phyloP scores from a whole-genome alignment of 805 yeast genomes.

The Wickerhamomyces chaumierensis region DNA sequence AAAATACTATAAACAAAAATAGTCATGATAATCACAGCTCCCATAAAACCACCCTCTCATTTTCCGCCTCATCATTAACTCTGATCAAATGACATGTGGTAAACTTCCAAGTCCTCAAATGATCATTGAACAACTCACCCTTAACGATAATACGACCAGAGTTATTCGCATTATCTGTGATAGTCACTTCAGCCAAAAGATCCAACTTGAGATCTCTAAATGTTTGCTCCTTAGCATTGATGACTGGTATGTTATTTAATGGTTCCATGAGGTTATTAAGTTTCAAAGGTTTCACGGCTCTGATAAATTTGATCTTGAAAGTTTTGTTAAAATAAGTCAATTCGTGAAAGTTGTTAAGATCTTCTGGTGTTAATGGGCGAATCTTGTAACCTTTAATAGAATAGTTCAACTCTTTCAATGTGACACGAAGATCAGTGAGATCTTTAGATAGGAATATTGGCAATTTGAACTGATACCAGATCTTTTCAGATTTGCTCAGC shows the following conservation, averaged over 20 bases:
- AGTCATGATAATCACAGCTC: too few relatives aligned
- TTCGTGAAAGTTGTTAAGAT: neutral
- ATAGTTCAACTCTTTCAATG: neutral
- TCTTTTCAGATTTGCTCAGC: neutral
- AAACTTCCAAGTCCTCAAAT: neutral
- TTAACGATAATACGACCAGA: neutral
- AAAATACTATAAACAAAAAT: too few relatives aligned
- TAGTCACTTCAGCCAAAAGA: neutral
- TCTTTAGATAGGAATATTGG: neutral
- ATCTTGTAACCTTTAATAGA: neutral
- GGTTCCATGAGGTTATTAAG: neutral
- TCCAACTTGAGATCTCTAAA: neutral
- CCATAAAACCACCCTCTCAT: too few relatives aligned
- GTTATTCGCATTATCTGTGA: neutral
- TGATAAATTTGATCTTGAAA: neutral
- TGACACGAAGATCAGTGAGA: neutral
- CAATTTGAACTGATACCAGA: neutral
- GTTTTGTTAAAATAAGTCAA: too few relatives aligned
- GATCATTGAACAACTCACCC: neutral
- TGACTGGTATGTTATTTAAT: neutral
- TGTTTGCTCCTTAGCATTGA: neutral
- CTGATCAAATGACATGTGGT: neutral
- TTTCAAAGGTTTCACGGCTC: neutral
- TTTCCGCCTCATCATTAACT: too few relatives aligned
- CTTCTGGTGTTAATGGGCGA: neutral